Base-by-base conservation (phyloP, 768 basidiomycete genomes). In the Serendipita vermifera region DNA sequence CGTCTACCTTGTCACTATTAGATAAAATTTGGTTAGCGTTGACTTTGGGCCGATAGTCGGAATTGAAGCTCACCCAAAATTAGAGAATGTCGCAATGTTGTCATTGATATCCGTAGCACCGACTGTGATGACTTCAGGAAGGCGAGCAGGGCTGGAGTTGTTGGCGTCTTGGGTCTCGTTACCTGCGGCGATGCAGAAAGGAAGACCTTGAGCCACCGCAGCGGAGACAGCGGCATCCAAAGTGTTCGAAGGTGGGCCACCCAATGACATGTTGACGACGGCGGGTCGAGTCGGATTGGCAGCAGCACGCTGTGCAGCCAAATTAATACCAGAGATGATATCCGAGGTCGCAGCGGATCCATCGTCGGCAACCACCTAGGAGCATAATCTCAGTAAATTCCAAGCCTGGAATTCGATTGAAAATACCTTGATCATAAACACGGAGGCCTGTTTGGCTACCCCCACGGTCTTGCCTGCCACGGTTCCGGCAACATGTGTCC, bases 101-200 rank as follows among this genome's bases (percentile, higher is more conserved):
- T 61, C 56, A 20, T 29, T 31, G 56, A 59, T 59, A 38, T 59
- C 55, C n/a, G 51, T 55, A 7, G 59, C 58, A 14, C 60, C 60
- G 46, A 61, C 59, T 11, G 59, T 57, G 26, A 59, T 61, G 6
- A 33, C 60, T 13, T 43, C 39, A 26, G 59, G 24, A 3, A 55
- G 56, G 17, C 53, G 26, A 3, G 60, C 60, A 27, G 60, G 60
- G 26, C 51, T 55, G 15, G 54, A 38, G 26, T 14, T 59, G 29
- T 39, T 38, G 13, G 60, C 51, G 26, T 57, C 56, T 9, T 48
- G 29, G 20, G 55, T 38, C 15, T 60, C 59, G 32, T 61, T 61
- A 24, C 60, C 60, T 9, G 55, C 55, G 6, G 55, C 55, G 6
- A 32, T 38, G 24, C 24, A 22, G 24, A 56, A 38, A 3, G 38